These are phyloP conservation scores for Microsporum audouinii DNA, from an alignment of 2,329 filamentous ascomycete species.

Conservation along the genomic window DNA sequence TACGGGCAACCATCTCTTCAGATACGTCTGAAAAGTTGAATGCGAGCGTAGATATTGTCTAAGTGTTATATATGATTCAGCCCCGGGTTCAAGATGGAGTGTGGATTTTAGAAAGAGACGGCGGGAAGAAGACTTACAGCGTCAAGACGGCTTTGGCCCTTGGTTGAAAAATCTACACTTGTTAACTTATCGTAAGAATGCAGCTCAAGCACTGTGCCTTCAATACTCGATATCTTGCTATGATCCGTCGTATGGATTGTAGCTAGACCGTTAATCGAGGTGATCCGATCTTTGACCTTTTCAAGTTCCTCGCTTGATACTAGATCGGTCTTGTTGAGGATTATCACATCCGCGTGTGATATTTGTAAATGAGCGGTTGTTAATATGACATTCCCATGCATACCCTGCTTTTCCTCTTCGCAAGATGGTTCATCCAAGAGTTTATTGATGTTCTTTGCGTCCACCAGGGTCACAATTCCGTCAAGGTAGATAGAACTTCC, in stretches of 20 bases:
- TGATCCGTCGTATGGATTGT: constrained; percentile 71
- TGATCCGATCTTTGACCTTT: constrained; percentile 58
- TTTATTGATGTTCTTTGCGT: constrained; percentile 81
- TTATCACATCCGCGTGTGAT: constrained; percentile 86
- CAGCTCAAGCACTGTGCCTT: constrained; percentile 77
- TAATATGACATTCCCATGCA: constrained; percentile 53
- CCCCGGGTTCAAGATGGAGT: not conserved
- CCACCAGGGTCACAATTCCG: constrained; percentile 89
- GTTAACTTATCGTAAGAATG: constrained; percentile 83
- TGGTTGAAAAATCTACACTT: constrained; percentile 56
- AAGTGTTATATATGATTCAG: not conserved
- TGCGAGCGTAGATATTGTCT: constrained; percentile 77
- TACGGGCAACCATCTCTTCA: constrained; percentile 44
- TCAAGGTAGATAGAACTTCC: constrained; percentile 94
- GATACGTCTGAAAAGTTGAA: constrained; percentile 54
- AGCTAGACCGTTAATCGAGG: constrained; percentile 80
- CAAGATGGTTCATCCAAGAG: constrained; percentile 58
- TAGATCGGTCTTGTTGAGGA: constrained; percentile 88
- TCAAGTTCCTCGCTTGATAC: constrained; percentile 59
- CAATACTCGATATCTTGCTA: constrained; percentile 67
- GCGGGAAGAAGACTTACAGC: constrained; percentile 44
- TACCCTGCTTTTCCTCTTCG: constrained; percentile 26
- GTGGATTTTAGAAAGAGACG: constrained; percentile 3
- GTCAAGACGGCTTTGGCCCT: constrained; percentile 85
- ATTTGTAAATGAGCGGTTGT: constrained; percentile 95